Evolutionary conservation across 106 monocot species (phyloP), one percentile per base, ranked within the genome.

Genomic region (Allium fistulosum): DNA sequence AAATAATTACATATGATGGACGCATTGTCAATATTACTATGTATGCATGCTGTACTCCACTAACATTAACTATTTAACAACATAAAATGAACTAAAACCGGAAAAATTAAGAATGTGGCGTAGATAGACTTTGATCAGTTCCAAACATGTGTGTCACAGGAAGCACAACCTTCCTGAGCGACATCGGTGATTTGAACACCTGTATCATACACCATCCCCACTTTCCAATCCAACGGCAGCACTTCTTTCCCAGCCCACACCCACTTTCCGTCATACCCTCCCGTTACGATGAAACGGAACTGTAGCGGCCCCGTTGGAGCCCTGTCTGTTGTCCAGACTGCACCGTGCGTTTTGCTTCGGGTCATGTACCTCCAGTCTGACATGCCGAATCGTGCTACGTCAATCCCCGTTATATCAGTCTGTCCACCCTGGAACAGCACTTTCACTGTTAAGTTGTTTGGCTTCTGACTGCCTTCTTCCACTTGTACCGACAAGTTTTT

Each of bases 241-340:
- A 87, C 85, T 58, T 76, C 68, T 62, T 68, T 69, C 46, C 81
- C 51, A 9, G 94, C 83, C 90, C 90, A 94, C 10, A 88, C 74
- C 94, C 85, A 88, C 76, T 88, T 91, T 8, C 94, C 87, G 70
- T 91, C 94, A 73, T 71, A 91, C 14, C 94, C 94, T 45, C 79
- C 88, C 17, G 85, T 88, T 26, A 95, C 85, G 53, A 95, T 79
- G 75, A 91, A 18, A 51, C 94, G 62, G 75, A 95, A 49, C 73
- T 94, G 94, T 70, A 95, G 66, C 53, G 91, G 83, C 26, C 94
- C 94, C 7, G 68, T 48, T 49, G 91, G 94, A 7, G 76, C 83
- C 8, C 17, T 74, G 61, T 16, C 63, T 2, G 81, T 85, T 73
- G 64, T 79, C 90, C 94, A 95, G 11, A 91, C 82, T 56, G 85